A percentile compares a stretch with the other conserved stretches of the same genome.
Evolutionary conservation across 2,329 filamentous ascomycete genomes (phyloP).

Genomic region (Byssothecium circinans): DNA sequence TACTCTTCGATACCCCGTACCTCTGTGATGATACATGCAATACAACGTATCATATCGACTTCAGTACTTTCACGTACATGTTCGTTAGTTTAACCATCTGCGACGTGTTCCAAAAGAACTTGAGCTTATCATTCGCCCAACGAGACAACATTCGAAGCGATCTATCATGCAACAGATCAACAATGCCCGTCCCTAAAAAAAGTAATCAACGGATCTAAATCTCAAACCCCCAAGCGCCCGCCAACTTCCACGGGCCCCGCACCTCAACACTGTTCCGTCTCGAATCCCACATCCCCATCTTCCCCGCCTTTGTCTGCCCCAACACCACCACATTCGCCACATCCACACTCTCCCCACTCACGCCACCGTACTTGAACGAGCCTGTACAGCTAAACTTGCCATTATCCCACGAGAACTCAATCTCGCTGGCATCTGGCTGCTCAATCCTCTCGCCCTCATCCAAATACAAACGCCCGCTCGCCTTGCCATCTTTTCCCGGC

Average conservation of each 20-base stretch:
- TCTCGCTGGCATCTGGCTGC: constrained; percentile 58
- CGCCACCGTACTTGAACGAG: constrained; percentile 53
- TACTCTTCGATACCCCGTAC: too few relatives aligned
- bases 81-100: too few relatives aligned
- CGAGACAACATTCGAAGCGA: too few relatives aligned
- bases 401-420: constrained; percentile 62
- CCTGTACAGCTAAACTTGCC: constrained; percentile 57
- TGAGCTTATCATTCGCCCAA: too few relatives aligned
- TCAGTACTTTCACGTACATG: too few relatives aligned
- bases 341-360: constrained; percentile 27
- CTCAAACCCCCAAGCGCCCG: constrained; percentile 22
- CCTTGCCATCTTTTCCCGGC: constrained; percentile 62
- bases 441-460: constrained; percentile 74
- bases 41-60: too few relatives aligned
- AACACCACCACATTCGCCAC: constrained; percentile 32
- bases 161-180: too few relatives aligned
- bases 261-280: constrained; percentile 19
- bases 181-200: too few relatives aligned
- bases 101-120: too few relatives aligned
- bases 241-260: constrained; percentile 34
- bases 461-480: constrained; percentile 69
- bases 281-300: constrained; percentile 17
- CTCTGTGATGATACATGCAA: too few relatives aligned
- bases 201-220: too few relatives aligned
- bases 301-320: constrained; percentile 22